phyloP scores from a whole-genome alignment of 495 filamentous ascomycete genomes.

The Aspergillus panamensis region DNA sequence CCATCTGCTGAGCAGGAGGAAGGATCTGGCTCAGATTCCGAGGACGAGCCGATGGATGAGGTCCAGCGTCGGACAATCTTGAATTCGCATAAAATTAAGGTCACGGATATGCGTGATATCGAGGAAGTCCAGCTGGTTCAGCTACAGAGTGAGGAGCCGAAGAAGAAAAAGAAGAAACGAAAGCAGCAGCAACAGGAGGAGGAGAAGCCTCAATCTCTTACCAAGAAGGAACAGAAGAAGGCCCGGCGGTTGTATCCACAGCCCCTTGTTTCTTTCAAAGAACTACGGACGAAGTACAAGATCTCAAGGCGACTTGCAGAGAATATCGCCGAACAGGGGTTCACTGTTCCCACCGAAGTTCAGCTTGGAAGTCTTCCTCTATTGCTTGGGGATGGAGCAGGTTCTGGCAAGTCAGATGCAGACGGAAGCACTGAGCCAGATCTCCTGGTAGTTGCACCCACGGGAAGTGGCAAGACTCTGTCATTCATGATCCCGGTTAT shows the following conservation, averaged over 20 bases:
- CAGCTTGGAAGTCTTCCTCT: slow-evolving; percentile 84
- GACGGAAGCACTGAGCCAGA: slow-evolving; percentile 48
- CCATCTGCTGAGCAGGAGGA: slow-evolving; percentile 18
- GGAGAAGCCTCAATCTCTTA: slow-evolving; percentile 31
- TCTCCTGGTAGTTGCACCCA: slow-evolving; percentile 85
- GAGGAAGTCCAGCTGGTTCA: slow-evolving; percentile 35
- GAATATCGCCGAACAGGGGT: slow-evolving; percentile 82
- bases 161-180: slow-evolving; percentile 51
- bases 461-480: slow-evolving; percentile 95
- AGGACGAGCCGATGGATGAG: slow-evolving; percentile 42
- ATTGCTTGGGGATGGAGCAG: slow-evolving; percentile 49
- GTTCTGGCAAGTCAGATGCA: slow-evolving; percentile 20
- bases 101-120: slow-evolving; percentile 61
- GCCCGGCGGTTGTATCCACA: slow-evolving; percentile 61
- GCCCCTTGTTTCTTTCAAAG: slow-evolving; percentile 72
- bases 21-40: slow-evolving; percentile 28
- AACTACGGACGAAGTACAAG: slow-evolving; percentile 65
- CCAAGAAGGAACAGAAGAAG: slow-evolving; percentile 53
- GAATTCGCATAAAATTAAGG: slow-evolving; percentile 80
- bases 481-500: slow-evolving; percentile 86
- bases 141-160: slow-evolving; percentile 46
- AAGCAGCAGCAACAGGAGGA: slow-evolving; percentile 46
- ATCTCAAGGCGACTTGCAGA: slow-evolving; percentile 66
- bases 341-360: slow-evolving; percentile 84
- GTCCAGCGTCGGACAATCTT: slow-evolving; percentile 72